phyloP scores from a whole-genome alignment of 2,329 filamentous ascomycete genomes.

The Diplodia intermedia region DNA sequence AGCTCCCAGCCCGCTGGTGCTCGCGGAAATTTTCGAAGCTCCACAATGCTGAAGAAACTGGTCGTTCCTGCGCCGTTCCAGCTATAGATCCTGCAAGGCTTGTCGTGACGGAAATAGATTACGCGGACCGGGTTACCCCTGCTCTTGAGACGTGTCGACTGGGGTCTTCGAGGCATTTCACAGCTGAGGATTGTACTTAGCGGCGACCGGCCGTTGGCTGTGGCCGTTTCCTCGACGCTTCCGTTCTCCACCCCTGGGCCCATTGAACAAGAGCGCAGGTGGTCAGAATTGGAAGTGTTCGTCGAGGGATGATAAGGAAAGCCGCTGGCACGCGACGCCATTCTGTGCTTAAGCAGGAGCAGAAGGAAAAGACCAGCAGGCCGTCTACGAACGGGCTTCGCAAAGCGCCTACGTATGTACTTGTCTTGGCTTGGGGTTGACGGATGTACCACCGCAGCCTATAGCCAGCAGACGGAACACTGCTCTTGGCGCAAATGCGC shows the following conservation, averaged over 20 bases:
- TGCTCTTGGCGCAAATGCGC: slow-evolving; percentile 4
- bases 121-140: slow-evolving; percentile 12
- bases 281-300: neutral
- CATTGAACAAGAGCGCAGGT: neutral
- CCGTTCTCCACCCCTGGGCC: neutral
- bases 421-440: neutral
- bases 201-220: slow-evolving; percentile 4
- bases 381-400: neutral
- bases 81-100: slow-evolving; percentile 18
- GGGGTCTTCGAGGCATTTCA: slow-evolving; percentile 4
- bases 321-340: slow-evolving; percentile 1
- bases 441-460: neutral
- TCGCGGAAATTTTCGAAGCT: slow-evolving; percentile 11
- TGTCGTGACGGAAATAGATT: slow-evolving; percentile 26
- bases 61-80: slow-evolving; percentile 10
- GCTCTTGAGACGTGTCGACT: slow-evolving; percentile 1
- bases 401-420: neutral
- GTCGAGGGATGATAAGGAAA: neutral
- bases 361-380: neutral
- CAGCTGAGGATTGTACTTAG: slow-evolving; percentile 13
- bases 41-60: slow-evolving; percentile 2
- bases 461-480: slow-evolving; percentile 9
- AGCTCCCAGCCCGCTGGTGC: slow-evolving; percentile 3
- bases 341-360: slow-evolving; percentile 7
- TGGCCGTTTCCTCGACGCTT: neutral